These are phyloP conservation scores for Quercus variabilis DNA, from an alignment of 306 rosid genomes.

Conservation along the genomic window DNA sequence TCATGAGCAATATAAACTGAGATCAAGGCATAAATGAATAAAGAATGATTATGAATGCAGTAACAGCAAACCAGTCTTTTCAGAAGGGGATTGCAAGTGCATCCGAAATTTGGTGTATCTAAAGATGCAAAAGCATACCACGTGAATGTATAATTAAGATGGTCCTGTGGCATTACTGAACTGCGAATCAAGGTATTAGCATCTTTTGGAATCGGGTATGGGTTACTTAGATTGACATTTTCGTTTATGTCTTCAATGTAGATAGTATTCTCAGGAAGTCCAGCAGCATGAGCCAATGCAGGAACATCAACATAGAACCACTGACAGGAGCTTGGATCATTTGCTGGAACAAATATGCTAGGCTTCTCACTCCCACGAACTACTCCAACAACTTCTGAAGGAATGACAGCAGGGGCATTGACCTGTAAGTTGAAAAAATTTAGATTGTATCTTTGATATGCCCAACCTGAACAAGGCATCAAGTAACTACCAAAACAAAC, in stretches of 20 bases:
- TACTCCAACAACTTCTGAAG: slow-evolving; percentile 65
- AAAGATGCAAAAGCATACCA: slow-evolving; percentile 44
- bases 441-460: slow-evolving; percentile 9
- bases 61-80: neutral
- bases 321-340: slow-evolving; percentile 71
- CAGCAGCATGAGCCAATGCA: slow-evolving; percentile 60
- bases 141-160: slow-evolving; percentile 82
- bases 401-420: slow-evolving; percentile 37
- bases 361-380: slow-evolving; percentile 94
- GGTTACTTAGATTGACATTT: slow-evolving; percentile 74
- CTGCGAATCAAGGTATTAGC: slow-evolving; percentile 67
- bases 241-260: slow-evolving; percentile 73
- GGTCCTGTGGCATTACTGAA: slow-evolving; percentile 94
- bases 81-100: neutral
- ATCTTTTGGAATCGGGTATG: slow-evolving; percentile 89
- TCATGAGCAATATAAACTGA: neutral
- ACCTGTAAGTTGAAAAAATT: slow-evolving; percentile 47
- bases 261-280: slow-evolving; percentile 67
- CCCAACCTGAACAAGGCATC: slow-evolving; percentile 7
- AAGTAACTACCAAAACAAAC: slow-evolving; percentile 31
- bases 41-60: neutral
- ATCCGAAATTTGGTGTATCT: neutral
- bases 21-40: neutral
- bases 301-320: slow-evolving; percentile 98
- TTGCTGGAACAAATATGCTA: slow-evolving; percentile 91